Percentiles rank a stretch among this genome's conserved stretches.
Evolutionary conservation across 1,284 basidiomycete species (phyloP).

Genomic region (Heterobasidion parviporum): DNA sequence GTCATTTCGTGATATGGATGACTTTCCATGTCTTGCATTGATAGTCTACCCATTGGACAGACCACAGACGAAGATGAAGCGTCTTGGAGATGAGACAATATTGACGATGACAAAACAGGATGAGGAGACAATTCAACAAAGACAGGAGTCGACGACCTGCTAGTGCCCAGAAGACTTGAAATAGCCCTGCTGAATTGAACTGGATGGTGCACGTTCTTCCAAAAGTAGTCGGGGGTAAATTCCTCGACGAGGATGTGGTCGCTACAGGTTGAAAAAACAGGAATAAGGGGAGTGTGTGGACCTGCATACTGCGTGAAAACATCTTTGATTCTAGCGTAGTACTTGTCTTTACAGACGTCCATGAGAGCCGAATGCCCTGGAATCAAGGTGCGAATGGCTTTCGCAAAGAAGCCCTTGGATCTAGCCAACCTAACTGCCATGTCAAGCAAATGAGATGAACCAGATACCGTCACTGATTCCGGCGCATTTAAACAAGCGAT

Average conservation of each 20-base stretch:
- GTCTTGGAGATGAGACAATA: slow-evolving; percentile 14
- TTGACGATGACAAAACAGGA: slow-evolving; percentile 23
- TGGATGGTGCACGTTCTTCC: slow-evolving; percentile 23
- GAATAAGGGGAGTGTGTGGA: slow-evolving; percentile 7
- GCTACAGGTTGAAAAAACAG: slow-evolving; percentile 18
- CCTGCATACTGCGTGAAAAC: slow-evolving; percentile 19
- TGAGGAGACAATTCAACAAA: slow-evolving; percentile 29
- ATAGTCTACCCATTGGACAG: slow-evolving; percentile 22
- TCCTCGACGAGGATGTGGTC: slow-evolving; percentile 12
- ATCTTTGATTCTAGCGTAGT: slow-evolving; percentile 13
- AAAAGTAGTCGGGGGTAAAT: slow-evolving; percentile 25
- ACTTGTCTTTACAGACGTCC: slow-evolving; percentile 21
- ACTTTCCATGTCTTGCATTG: neutral
- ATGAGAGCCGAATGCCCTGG: slow-evolving; percentile 27
- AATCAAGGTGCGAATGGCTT: slow-evolving; percentile 21
- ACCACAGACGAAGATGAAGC: slow-evolving; percentile 14
- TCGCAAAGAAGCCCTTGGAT: slow-evolving; percentile 21
- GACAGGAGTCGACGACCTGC: slow-evolving; percentile 10
- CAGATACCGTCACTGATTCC: slow-evolving; percentile 25
- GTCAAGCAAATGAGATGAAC: slow-evolving; percentile 20
- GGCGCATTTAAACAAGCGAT: slow-evolving; percentile 31
- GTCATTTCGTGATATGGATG: too few species aligned
- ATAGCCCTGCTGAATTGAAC: slow-evolving; percentile 24
- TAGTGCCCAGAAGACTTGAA: slow-evolving; percentile 9
- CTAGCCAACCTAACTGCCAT: slow-evolving; percentile 18